These are phyloP conservation scores for Blastocystis sp. DNA, from an alignment of 352 stramenopile species.

Conservation along the genomic window DNA sequence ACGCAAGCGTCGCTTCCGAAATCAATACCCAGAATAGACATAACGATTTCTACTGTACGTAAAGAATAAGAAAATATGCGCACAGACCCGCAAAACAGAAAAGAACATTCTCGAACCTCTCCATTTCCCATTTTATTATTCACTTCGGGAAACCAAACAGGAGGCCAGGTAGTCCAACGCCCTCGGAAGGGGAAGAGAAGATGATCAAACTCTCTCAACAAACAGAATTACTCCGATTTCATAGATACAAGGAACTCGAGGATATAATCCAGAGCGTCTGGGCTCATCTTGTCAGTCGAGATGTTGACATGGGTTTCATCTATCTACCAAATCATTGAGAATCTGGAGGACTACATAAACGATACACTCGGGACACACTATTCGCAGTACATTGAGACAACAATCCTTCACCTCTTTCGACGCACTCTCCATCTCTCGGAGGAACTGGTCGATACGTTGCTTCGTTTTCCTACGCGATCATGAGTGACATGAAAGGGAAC, in stretches of 20 bases:
- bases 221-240: not conserved
- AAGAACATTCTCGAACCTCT: constrained; percentile 46
- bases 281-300: not conserved
- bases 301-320: not conserved
- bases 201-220: not conserved
- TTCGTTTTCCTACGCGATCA: constrained; percentile 39
- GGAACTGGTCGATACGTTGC: not conserved
- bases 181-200: not conserved
- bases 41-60: constrained; percentile 8
- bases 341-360: not conserved
- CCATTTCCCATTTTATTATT: not conserved
- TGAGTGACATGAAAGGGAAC: not conserved
- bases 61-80: constrained; percentile 37
- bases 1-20: constrained; percentile 81
- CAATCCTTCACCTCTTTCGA: not conserved
- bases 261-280: constrained; percentile 4
- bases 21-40: constrained; percentile 75
- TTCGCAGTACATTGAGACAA: not conserved
- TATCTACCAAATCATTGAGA: constrained; percentile 3
- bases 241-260: constrained; percentile 27
- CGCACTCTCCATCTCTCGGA: not conserved
- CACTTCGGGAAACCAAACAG: not conserved
- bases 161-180: too few species aligned
- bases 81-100: not conserved
- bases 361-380: constrained; percentile 15